A percentile compares a stretch with the other conserved stretches of the same genome.
These are phyloP conservation scores for Alternaria viburni DNA, from an alignment of 2,329 filamentous ascomycete genomes.

Conservation along the genomic window DNA sequence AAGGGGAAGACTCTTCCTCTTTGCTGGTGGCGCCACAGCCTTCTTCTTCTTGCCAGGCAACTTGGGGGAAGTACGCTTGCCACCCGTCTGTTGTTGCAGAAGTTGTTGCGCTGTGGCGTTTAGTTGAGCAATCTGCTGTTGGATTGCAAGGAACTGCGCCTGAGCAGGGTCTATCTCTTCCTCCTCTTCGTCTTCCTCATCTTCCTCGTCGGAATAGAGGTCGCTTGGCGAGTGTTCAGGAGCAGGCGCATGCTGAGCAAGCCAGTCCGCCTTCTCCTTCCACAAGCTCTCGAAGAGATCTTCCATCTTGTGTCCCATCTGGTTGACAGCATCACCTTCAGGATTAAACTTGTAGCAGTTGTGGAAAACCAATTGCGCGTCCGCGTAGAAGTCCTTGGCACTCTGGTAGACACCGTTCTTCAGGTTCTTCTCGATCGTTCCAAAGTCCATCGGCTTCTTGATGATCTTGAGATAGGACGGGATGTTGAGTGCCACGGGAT, in stretches of 20 bases:
- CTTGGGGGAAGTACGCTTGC: constrained; percentile 64
- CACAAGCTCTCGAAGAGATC: constrained; percentile 77
- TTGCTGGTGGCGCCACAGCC: constrained; percentile 21
- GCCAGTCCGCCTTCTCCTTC: constrained; percentile 79
- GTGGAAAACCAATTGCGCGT: constrained; percentile 80
- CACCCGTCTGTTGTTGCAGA: constrained; percentile 39
- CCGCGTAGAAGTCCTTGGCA: constrained; percentile 83
- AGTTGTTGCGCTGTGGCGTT: constrained; percentile 65
- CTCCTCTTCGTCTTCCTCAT: constrained; percentile 73
- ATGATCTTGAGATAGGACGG: constrained; percentile 92
- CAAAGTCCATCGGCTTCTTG: constrained; percentile 95
- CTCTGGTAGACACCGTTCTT: constrained; percentile 78
- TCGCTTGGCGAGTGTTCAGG: constrained; percentile 68
- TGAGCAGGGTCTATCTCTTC: constrained; percentile 56
- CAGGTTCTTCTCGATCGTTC: constrained; percentile 80
- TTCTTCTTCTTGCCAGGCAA: constrained; percentile 55
- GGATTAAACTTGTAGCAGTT: constrained; percentile 95
- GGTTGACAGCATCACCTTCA: constrained; percentile 74
- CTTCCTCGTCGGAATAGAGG: constrained; percentile 63
- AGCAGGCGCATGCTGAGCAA: constrained; percentile 74
- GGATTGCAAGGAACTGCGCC: constrained; percentile 58
- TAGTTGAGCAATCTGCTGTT: constrained; percentile 74
- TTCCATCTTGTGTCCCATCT: constrained; percentile 74
- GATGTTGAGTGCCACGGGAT: constrained; percentile 92
- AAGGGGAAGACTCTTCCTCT: constrained; percentile 38